Percentiles rank a stretch among this genome's conserved stretches.
These are phyloP conservation scores for Allantophomopsis cytisporea DNA, from an alignment of 2,329 filamentous ascomycete genomes.

Conservation along the genomic window DNA sequence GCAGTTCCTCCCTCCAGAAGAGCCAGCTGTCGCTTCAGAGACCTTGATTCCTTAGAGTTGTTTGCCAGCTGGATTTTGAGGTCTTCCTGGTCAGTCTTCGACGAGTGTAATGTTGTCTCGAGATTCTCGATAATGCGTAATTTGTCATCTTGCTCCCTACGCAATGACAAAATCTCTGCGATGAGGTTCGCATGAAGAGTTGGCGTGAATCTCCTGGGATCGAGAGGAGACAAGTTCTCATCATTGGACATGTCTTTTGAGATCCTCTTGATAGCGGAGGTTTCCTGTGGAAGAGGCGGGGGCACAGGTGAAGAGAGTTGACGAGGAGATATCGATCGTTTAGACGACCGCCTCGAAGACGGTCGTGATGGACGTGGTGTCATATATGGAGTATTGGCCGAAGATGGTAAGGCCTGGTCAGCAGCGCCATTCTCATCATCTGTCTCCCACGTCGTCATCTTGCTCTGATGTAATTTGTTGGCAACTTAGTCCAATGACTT, in stretches of 20 bases:
- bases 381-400: conserved; percentile 58
- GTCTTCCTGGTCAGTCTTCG: conserved; percentile 61
- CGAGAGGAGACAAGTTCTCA: conserved; percentile 57
- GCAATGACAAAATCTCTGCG: conserved; percentile 78
- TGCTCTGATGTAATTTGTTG: conserved; percentile 2
- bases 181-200: conserved; percentile 90
- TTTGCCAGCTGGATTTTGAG: conserved; percentile 47
- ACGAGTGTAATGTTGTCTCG: conserved; percentile 59
- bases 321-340: conserved; percentile 3
- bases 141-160: conserved; percentile 85
- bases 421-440: conserved; percentile 46
- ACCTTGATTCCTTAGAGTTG: conserved; percentile 63
- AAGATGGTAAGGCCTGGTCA: conserved; percentile 51
- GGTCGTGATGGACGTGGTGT: conserved; percentile 57
- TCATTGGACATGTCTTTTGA: conserved; percentile 48
- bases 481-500: neutral
- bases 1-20: conserved; percentile 79
- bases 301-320: conserved; percentile 55
- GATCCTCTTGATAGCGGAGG: conserved; percentile 32
- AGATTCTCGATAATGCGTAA: conserved; percentile 74
- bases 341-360: conserved; percentile 6
- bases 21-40: conserved; percentile 73
- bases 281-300: conserved; percentile 32
- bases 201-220: conserved; percentile 86
- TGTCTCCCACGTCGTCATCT: conserved; percentile 46